These are phyloP conservation scores for Russula ochroleuca DNA, from an alignment of 768 basidiomycete genomes.

Conservation along the genomic window DNA sequence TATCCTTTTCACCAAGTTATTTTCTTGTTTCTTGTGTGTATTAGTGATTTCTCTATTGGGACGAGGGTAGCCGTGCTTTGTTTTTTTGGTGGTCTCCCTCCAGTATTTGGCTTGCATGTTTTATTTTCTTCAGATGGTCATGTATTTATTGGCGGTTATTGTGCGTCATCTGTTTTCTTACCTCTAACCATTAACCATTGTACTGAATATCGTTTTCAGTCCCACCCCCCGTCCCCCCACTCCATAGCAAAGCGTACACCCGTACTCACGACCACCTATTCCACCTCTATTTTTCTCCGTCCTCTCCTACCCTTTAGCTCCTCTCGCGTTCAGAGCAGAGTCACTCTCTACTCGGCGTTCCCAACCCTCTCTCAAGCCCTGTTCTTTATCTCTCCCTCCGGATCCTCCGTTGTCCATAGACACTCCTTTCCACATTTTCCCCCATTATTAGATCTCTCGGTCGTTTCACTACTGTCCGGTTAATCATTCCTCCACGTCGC, in stretches of 20 bases:
- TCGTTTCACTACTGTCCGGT: slow-evolving; percentile 8
- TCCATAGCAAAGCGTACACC: slow-evolving; percentile 6
- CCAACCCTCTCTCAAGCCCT: neutral
- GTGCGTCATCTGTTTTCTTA: slow-evolving; percentile 19
- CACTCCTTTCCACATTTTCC: slow-evolving; percentile 16
- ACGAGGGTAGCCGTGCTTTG: slow-evolving; percentile 23
- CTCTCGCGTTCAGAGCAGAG: neutral
- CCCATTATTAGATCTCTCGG: slow-evolving; percentile 10
- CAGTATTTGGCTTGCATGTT: slow-evolving; percentile 13
- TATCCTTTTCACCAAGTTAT: slow-evolving; percentile 28
- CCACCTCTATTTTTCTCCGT: neutral
- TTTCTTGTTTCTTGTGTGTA: slow-evolving; percentile 25
- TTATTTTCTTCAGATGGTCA: slow-evolving; percentile 5
- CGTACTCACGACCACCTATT: slow-evolving; percentile 18
- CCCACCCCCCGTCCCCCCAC: slow-evolving; percentile 11
- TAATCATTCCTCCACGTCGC: slow-evolving; percentile 3
- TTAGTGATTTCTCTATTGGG: slow-evolving; percentile 13
- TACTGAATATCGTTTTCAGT: neutral
- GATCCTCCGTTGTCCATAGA: neutral
- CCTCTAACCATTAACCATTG: no score
- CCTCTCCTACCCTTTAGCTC: neutral
- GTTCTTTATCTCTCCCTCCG: neutral
- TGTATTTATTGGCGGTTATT: slow-evolving; percentile 27
- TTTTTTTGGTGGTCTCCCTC: slow-evolving; percentile 10
- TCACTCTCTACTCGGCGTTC: neutral